Conservation (phyloP, 371 early-diverging fungal genomes). For the Mortierella sp. region DNA sequence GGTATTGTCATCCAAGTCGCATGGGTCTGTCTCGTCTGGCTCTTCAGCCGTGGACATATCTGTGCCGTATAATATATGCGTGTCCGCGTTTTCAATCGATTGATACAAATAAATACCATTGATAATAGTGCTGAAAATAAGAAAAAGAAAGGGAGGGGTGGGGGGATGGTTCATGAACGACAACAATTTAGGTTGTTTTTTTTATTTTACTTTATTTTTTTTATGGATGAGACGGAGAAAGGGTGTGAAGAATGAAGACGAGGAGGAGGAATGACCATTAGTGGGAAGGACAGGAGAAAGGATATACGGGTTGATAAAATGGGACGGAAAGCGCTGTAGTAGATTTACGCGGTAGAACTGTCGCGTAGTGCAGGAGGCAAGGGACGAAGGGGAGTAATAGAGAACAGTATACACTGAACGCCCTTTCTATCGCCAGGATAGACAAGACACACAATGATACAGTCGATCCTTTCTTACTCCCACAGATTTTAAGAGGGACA, state of each 20-base stretch:
- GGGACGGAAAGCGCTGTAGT: neutral
- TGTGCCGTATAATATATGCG: conserved; percentile 19
- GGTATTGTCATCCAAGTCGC: conserved; percentile 34
- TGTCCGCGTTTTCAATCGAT: no score
- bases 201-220: no score
- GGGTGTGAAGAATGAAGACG: no score
- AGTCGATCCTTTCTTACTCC: neutral
- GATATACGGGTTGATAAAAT: neutral
- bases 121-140: no score
- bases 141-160: neutral
- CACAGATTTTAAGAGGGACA: neutral
- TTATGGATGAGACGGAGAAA: no score
- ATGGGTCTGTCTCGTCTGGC: conserved; percentile 40
- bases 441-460: neutral
- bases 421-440: neutral
- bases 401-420: neutral
- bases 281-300: neutral
- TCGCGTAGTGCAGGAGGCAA: neutral
- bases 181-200: no score
- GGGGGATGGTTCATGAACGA: no score
- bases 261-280: neutral
- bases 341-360: neutral
- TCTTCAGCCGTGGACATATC: conserved; percentile 33
- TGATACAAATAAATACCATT: neutral
- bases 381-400: neutral